Evolutionary conservation across 2,329 filamentous ascomycete genomes (phyloP).

Genomic region (Dactylellina drechsleri): DNA sequence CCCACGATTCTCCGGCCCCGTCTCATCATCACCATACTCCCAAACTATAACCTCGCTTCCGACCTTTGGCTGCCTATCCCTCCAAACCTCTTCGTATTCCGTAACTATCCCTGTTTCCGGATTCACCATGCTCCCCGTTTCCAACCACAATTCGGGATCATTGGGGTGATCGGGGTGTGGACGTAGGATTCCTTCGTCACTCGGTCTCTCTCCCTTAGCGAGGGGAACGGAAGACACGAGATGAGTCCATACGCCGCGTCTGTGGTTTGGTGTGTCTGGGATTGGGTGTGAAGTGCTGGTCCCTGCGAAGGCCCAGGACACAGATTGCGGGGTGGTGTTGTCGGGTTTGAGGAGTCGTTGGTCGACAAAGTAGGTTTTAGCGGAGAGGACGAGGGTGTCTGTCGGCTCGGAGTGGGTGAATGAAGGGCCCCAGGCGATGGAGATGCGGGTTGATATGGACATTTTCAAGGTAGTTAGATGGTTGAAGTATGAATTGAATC

Average conservation of each 20-base stretch:
- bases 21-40: constrained; percentile 32
- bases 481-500: no score
- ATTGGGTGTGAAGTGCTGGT: constrained; percentile 20
- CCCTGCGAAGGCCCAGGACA: constrained; percentile 49
- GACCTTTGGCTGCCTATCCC: constrained; percentile 57
- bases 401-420: constrained; percentile 39
- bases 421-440: constrained; percentile 41
- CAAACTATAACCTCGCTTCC: constrained; percentile 38
- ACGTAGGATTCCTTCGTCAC: constrained; percentile 60
- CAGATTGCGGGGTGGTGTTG: not conserved
- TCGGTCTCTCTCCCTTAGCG: constrained; percentile 15
- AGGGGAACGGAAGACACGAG: constrained; percentile 52
- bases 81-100: constrained; percentile 60
- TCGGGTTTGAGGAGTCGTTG: constrained; percentile 35
- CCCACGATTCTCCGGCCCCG: constrained; percentile 50
- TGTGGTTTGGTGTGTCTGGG: constrained; percentile 20
- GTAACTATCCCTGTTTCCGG: constrained; percentile 58
- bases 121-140: constrained; percentile 59
- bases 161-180: constrained; percentile 54
- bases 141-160: constrained; percentile 57
- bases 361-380: constrained; percentile 47
- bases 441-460: constrained; percentile 43
- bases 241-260: constrained; percentile 40
- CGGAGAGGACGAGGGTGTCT: constrained; percentile 48
- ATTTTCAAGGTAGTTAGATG: constrained; percentile 4